Evolutionary conservation across 257 asterid species (phyloP), one percentile per base, ranked within the genome.

Genomic region (Petrea volubilis): DNA sequence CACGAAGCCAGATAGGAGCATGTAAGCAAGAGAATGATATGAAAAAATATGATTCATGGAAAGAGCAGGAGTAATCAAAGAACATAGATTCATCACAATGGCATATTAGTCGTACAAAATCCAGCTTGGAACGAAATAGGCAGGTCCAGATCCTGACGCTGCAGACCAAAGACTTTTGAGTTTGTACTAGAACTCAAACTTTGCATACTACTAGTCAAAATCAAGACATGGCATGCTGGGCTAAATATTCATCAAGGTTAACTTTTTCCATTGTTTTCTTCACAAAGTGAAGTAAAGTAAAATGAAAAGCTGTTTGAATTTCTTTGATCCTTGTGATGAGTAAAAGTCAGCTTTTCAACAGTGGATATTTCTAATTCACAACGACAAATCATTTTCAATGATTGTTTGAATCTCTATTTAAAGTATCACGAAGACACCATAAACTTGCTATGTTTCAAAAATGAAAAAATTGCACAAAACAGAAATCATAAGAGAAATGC

Each of bases 61-160:
- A 33, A 58, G 18, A 13, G n/a, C 28, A 47, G 25, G 31, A 27
- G 53, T 34, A 33, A 7, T 6, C 21, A 33, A 34, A 47, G 28
- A 53, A 15, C 47, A 38, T 21, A 60, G 0, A 59, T 5, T 21
- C n/a, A 11, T 59, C 13, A 29, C 36, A 33, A 29, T 41, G 52
- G 17, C 43, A 29, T 73, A 44, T 24, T 55, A 21, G 27, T 14
- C 25, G 57, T 25, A 51, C 27, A 68, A 34, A 61, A 67, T 43
- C 55, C 33, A 67, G 36, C 63, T 74, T 13, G 4, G 34, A 74
- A 58, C 46, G 31, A 24, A 68, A 34, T 53, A 68, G 40, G 14
- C 62, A 68, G n/a, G n/a, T n/a, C n/a, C n/a, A n/a, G n/a, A n/a
- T n/a, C n/a, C n/a, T n/a, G n/a, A n/a, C n/a, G n/a, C n/a, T n/a